phyloP scores from a whole-genome alignment of 176 grass and related monocot genomes.

The Stipa capillata region DNA sequence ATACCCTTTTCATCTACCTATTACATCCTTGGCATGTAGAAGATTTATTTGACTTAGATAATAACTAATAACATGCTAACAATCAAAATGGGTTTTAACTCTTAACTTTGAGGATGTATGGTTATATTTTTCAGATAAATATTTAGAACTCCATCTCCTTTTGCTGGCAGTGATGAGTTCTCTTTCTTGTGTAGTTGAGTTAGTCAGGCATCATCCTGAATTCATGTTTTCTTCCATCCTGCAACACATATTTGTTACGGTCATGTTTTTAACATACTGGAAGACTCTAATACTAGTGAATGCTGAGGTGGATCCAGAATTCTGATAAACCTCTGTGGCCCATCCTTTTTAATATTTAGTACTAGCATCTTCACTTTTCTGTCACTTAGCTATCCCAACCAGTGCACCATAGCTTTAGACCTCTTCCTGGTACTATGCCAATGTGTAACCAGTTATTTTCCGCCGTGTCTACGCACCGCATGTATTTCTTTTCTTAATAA shows the following conservation, averaged over 20 bases:
- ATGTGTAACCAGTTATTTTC: not conserved
- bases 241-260: not conserved
- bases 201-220: not conserved
- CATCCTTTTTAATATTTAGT: not conserved
- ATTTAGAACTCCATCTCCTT: not conserved
- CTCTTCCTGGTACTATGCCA: not conserved
- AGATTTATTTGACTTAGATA: not conserved
- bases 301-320: not conserved
- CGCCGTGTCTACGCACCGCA: not conserved
- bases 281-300: not conserved
- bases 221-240: not conserved
- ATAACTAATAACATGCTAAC: not conserved
- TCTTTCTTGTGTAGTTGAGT: not conserved
- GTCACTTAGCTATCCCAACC: not conserved
- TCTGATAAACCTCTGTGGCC: not conserved
- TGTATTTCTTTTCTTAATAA: not conserved
- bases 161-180: not conserved
- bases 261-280: not conserved
- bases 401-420: not conserved
- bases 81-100: not conserved
- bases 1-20: not conserved
- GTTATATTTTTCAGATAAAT: not conserved
- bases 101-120: not conserved
- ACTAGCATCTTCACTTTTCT: not conserved
- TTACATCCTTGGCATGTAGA: not conserved